Evolutionary conservation across 768 basidiomycete species (phyloP), one percentile per base, ranked within the genome.

Genomic region (Lentinula aciculospora): DNA sequence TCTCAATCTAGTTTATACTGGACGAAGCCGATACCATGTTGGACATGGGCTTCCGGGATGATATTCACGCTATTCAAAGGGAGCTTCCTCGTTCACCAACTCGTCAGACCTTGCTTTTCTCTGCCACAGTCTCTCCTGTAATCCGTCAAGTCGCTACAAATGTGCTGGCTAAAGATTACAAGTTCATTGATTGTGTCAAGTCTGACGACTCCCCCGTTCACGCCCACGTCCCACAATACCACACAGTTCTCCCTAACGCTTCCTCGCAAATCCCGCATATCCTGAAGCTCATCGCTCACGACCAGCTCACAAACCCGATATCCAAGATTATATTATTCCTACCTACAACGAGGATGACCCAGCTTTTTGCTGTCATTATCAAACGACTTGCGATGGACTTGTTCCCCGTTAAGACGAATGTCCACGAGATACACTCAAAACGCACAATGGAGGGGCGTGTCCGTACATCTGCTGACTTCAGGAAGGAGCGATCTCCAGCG

Each of bases 11-110:
- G 90, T 80, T 98, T 53, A 80, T 98, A 59, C 76, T 98, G 58
- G 97, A 98, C 66, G 93, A 97, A 68, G 92, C 93, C 10, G 94
- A 98, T 66, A 91, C 88, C 0, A 77, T 96, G 12, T 76, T 98
- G 10, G 92, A 94, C 57, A 89, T 94, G 87, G 94, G 94, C 63
- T 97, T 96, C 81, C 81, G 88, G 3, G 81, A 86, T 23, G 94
- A 96, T 64, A 84, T 98, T 29, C 83, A 89, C 21, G 82, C 79
- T 1, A 92, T 96, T 63, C 70, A 80, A 28, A 66, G 73, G 3
- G 79, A 75, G 64, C 76, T 95, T n/a, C 86, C 88, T 7, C 72
- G 74, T 19, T 64, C 72, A 1, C 81, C 86, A 0, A 67, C 82
- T 54, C 84, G 93, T n/a, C 94, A 95, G 67, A 96, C 94, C 0